Conservation (phyloP, 331 rosid species). For the Quercus tomentella region DNA sequence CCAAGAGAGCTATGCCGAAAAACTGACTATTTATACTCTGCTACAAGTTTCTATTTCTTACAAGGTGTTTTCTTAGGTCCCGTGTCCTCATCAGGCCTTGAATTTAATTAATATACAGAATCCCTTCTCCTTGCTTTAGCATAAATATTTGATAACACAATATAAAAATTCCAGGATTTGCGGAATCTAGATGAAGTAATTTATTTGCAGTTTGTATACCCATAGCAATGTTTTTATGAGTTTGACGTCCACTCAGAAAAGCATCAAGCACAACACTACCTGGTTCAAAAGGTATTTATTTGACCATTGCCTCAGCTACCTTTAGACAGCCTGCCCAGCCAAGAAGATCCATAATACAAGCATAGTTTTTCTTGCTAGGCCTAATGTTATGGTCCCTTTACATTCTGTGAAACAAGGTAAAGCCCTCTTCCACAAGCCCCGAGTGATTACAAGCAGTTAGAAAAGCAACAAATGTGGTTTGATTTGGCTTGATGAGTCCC, state of each 20-base stretch:
- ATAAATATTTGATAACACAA: slow-evolving; percentile 62
- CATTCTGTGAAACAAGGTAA: slow-evolving; percentile 43
- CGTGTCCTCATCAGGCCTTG: slow-evolving; percentile 48
- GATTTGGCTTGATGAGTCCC: slow-evolving; percentile 52
- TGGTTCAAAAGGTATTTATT: slow-evolving; percentile 54
- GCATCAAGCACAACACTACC: slow-evolving; percentile 55
- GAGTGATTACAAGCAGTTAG: slow-evolving; percentile 77
- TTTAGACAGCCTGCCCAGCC: slow-evolving; percentile 56
- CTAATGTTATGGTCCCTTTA: slow-evolving; percentile 48
- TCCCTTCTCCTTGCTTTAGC: slow-evolving; percentile 68
- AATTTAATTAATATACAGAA: slow-evolving; percentile 35
- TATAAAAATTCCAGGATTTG: slow-evolving; percentile 49
- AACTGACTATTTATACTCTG: too few relatives aligned
- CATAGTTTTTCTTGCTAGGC: slow-evolving; percentile 54
- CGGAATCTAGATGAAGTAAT: slow-evolving; percentile 47
- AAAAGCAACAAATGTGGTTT: slow-evolving; percentile 57
- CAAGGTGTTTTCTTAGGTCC: slow-evolving; percentile 62
- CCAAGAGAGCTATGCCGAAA: too few relatives aligned
- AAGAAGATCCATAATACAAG: slow-evolving; percentile 72
- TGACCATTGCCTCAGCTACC: slow-evolving; percentile 50
- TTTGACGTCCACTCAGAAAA: slow-evolving; percentile 61
- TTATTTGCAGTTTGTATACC: slow-evolving; percentile 60
- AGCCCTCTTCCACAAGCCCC: slow-evolving; percentile 62
- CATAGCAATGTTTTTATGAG: slow-evolving; percentile 51
- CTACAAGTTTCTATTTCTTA: too few relatives aligned